phyloP scores from a whole-genome alignment of 768 basidiomycete genomes.

The Hemileccinum impolitum region DNA sequence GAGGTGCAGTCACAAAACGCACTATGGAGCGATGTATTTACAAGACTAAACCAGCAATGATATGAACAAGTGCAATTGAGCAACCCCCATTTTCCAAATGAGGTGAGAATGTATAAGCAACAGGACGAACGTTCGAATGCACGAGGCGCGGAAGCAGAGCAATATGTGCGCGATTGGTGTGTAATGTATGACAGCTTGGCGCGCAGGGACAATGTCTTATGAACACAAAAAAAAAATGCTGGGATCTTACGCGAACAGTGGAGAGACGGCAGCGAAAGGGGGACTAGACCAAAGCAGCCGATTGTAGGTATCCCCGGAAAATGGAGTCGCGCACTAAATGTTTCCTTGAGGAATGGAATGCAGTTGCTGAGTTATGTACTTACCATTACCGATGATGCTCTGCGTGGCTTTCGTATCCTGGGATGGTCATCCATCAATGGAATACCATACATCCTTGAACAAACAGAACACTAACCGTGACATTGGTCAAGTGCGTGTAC shows the following conservation, averaged over 20 bases:
- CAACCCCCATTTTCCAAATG: neutral
- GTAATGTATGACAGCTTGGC: conserved; percentile 8
- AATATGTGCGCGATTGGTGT: neutral
- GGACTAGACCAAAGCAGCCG: conserved; percentile 63
- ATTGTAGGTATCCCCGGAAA: conserved; percentile 71
- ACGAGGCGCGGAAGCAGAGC: neutral
- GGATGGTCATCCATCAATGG: conserved; percentile 5
- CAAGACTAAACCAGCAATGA: conserved; percentile 14
- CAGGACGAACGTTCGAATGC: neutral
- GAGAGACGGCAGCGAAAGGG: neutral
- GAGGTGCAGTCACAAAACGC: neutral
- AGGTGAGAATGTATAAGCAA: neutral
- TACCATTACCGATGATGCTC: conserved; percentile 78
- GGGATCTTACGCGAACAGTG: neutral
- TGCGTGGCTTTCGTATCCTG: conserved; percentile 84
- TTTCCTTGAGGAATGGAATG: conserved; percentile 9
- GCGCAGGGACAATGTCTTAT: neutral
- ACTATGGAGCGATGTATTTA: conserved; percentile 1
- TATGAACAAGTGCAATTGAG: conserved; percentile 7
- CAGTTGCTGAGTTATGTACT: conserved; percentile 16
- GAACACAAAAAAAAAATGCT: conserved; percentile 9
- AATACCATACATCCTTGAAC: neutral
- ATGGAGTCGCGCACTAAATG: conserved; percentile 66
- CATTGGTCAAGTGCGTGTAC: conserved; percentile 79
- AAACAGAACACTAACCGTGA: conserved; percentile 50